Base-by-base conservation (phyloP, 192 early-diverging fungal genomes). In the Gigaspora rosea region DNA sequence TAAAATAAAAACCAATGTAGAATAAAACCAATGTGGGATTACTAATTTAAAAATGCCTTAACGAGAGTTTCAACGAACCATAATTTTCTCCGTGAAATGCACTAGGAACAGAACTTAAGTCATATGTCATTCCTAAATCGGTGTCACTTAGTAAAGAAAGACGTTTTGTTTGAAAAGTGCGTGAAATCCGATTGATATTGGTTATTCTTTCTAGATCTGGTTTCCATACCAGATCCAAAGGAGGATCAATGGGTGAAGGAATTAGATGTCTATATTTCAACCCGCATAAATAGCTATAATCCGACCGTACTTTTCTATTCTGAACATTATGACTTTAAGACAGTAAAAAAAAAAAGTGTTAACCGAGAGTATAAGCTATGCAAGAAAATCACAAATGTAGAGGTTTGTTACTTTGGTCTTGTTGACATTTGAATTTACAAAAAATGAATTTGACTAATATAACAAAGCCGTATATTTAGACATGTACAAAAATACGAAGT, bases 31-130 rank as follows among this genome's bases (percentile, higher is more conserved):
- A 22, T 51, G 11, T 22, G 9, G 2, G 50, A 15, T 20, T 16
- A 46, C 36, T 27, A 54, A 51, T 18, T 32, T 32, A 27, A 71
- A 52, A 27, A 12, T 63, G 22, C 7, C 0, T 1, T 22, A 32
- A 20, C 22, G 6, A 0, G 22, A 32, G 16, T 27, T 51, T 11
- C 15, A 58, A 36, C 35, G 11, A 41, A 73, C 71, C 56, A 36
- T 20, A 35, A 58, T 73, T 56, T 9, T 73, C 71, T n/a, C 54
- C 71, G 16, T 51, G n/a, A 73, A 73, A 73, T n/a, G 54, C 52
- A 33, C 33, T 48, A 3, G 50, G 27, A 27, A 58, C 32, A 41
- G 13, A 27, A 46, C 71, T 73, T 11, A 73, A 57, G 15, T 73
- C 71, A 8, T 32, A 58, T 20, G 48, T 57, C 71, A 73, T 73